A percentile compares a stretch with the other conserved stretches of the same genome.
Evolutionary conservation across 2,329 filamentous ascomycete genomes (phyloP).

Genomic region (Juglanconis sp.): DNA sequence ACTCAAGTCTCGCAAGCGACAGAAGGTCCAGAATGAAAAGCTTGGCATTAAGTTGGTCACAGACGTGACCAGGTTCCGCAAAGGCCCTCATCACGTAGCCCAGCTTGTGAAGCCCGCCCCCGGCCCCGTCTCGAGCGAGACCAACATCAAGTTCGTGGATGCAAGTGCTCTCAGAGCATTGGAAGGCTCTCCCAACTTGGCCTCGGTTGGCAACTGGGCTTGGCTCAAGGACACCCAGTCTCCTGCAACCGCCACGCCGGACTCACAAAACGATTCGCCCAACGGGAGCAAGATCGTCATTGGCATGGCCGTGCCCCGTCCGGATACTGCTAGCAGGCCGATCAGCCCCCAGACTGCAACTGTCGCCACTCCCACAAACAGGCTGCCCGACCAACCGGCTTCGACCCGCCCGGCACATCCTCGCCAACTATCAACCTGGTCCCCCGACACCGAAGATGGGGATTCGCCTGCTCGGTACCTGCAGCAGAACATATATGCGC

Average conservation of each 20-base stretch:
- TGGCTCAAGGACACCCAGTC: constrained; percentile 47
- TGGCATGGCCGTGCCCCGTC: constrained; percentile 63
- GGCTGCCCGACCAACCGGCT: constrained; percentile 19
- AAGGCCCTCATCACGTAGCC: constrained; percentile 36
- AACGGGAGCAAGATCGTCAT: constrained; percentile 71
- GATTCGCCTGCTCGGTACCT: constrained; percentile 37
- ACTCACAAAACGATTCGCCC: constrained; percentile 55
- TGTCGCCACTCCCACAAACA: constrained; percentile 37
- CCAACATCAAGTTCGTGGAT: constrained; percentile 47
- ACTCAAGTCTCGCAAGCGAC: constrained; percentile 57
- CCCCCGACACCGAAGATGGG: constrained; percentile 57
- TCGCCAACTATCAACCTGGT: constrained; percentile 48
- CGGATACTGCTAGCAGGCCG: constrained; percentile 41
- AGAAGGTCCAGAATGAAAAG: constrained; percentile 58
- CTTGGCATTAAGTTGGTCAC: constrained; percentile 68
- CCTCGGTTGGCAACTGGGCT: constrained; percentile 55
- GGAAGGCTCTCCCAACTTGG: constrained; percentile 52
- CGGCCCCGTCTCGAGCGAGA: constrained; percentile 14
- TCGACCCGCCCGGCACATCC: constrained; percentile 24
- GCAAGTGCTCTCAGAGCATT: constrained; percentile 57
- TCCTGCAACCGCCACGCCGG: neutral
- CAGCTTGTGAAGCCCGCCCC: constrained; percentile 25
- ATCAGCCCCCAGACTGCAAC: constrained; percentile 51
- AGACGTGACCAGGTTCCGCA: constrained; percentile 56
- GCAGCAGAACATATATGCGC: constrained; percentile 63